These are phyloP conservation scores for Suhomyces kunorum DNA, from an alignment of 1,139 yeast species.

Conservation along the genomic window DNA sequence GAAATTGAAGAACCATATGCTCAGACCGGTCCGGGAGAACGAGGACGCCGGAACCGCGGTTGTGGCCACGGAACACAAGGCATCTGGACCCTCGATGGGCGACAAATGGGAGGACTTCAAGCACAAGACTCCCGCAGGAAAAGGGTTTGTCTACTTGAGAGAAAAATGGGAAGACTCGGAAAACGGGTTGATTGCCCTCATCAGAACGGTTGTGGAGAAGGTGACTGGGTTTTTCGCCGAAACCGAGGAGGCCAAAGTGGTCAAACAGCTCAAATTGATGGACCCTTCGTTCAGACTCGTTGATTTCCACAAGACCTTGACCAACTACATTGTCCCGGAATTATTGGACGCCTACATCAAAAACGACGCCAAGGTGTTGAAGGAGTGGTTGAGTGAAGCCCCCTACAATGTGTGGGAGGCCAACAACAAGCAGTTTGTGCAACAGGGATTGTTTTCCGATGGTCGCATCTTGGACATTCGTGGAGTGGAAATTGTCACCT, in stretches of 20 bases:
- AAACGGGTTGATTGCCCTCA: slow-evolving; percentile 80
- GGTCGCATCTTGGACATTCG: slow-evolving; percentile 91
- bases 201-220: slow-evolving; percentile 80
- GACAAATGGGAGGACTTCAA: slow-evolving; percentile 72
- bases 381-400: slow-evolving; percentile 94
- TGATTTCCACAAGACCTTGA: slow-evolving; percentile 77
- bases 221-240: slow-evolving; percentile 90
- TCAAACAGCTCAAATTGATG: slow-evolving; percentile 80
- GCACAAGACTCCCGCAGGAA: slow-evolving; percentile 69
- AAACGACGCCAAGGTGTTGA: slow-evolving; percentile 82
- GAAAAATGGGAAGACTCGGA: slow-evolving; percentile 92
- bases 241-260: slow-evolving; percentile 92
- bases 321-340: slow-evolving; percentile 94
- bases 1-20: slow-evolving; percentile 33
- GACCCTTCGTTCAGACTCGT: slow-evolving; percentile 87
- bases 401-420: slow-evolving; percentile 95
- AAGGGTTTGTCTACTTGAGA: slow-evolving; percentile 59
- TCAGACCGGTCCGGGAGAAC: slow-evolving; percentile 73
- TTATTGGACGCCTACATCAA: slow-evolving; percentile 92
- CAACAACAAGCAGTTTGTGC: slow-evolving; percentile 87
- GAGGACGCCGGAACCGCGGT: slow-evolving; percentile 86
- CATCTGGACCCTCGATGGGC: slow-evolving; percentile 67
- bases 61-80: slow-evolving; percentile 79
- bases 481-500: slow-evolving; percentile 90
- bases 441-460: slow-evolving; percentile 90